These are phyloP conservation scores for Coemansia sp. DNA, from an alignment of 192 early-diverging fungal genomes.

Conservation along the genomic window DNA sequence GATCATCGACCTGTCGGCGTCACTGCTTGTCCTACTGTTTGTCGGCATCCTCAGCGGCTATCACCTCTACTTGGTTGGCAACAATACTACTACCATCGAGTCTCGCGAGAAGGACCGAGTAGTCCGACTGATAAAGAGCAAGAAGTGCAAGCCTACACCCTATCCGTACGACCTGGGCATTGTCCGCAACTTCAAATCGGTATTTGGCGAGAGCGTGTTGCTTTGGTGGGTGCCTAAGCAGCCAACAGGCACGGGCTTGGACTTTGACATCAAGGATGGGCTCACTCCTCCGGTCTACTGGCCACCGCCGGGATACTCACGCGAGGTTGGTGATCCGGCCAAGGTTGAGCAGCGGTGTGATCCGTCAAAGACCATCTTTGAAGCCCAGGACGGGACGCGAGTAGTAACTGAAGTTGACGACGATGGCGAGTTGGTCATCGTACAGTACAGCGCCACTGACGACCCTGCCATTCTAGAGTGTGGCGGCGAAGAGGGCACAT, in stretches of 20 bases:
- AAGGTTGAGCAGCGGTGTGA: slow-evolving; percentile 33
- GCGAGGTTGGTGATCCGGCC: slow-evolving; percentile 28
- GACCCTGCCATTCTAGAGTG: slow-evolving; percentile 51
- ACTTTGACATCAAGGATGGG: slow-evolving; percentile 63
- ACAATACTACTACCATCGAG: slow-evolving; percentile 60
- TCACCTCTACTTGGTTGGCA: slow-evolving; percentile 49
- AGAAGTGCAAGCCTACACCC: slow-evolving; percentile 65
- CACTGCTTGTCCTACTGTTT: slow-evolving; percentile 46
- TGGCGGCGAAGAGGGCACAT: slow-evolving; percentile 25
- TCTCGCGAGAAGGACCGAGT: slow-evolving; percentile 57
- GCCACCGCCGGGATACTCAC: slow-evolving; percentile 75
- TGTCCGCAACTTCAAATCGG: slow-evolving; percentile 70
- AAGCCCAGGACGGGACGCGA: slow-evolving; percentile 18
- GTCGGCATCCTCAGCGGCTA: slow-evolving; percentile 55
- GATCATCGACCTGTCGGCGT: slow-evolving; percentile 73
- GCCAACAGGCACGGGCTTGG: slow-evolving; percentile 67
- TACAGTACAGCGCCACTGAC: slow-evolving; percentile 36
- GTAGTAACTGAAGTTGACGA: slow-evolving; percentile 54
- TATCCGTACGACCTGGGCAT: slow-evolving; percentile 88
- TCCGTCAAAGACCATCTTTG: slow-evolving; percentile 26
- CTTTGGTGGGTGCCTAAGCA: slow-evolving; percentile 80
- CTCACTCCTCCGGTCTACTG: slow-evolving; percentile 60
- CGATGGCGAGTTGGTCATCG: slow-evolving; percentile 54
- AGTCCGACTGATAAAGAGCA: slow-evolving; percentile 37
- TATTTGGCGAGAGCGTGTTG: slow-evolving; percentile 71